phyloP scores from a whole-genome alignment of 2,329 filamentous ascomycete genomes.

The Scolecobasidium constrictum region DNA sequence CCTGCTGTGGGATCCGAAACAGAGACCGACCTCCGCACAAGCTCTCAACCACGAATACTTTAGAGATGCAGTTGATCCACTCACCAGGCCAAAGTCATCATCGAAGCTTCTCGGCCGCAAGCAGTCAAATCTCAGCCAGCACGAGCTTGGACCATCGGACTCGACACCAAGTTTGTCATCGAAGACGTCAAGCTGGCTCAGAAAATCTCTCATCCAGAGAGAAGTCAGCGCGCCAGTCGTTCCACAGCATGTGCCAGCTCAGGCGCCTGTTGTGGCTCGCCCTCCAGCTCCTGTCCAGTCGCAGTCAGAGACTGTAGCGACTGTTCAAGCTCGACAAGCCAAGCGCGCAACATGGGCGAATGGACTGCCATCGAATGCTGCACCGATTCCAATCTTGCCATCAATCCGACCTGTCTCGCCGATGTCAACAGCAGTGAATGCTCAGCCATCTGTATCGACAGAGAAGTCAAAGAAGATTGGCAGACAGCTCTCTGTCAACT shows the following conservation, averaged over 20 bases:
- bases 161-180: constrained; percentile 51
- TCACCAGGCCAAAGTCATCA: constrained; percentile 88
- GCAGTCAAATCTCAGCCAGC: constrained; percentile 68
- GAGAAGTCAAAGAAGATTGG: constrained; percentile 87
- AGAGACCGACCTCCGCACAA: constrained; percentile 80
- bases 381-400: constrained; percentile 91
- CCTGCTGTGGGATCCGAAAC: constrained; percentile 96
- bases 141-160: constrained; percentile 48
- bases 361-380: constrained; percentile 59
- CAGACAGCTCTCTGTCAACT: constrained; percentile 83
- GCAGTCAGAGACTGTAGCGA: constrained; percentile 1
- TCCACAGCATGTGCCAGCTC: constrained; percentile 33
- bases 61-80: constrained; percentile 77
- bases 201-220: constrained; percentile 81
- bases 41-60: constrained; percentile 97
- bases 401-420: constrained; percentile 92
- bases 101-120: constrained; percentile 80
- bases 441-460: constrained; percentile 36
- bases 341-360: constrained; percentile 95
- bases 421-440: constrained; percentile 86
- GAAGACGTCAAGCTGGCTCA: constrained; percentile 88
- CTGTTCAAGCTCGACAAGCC: constrained; percentile 44
- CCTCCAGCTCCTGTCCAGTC: constrained; percentile 33
- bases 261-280: constrained; percentile 20
- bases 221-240: constrained; percentile 58